Evolutionary conservation across 2,329 filamentous ascomycete species (phyloP).

Genomic region (Apiospora rasikravindrae): DNA sequence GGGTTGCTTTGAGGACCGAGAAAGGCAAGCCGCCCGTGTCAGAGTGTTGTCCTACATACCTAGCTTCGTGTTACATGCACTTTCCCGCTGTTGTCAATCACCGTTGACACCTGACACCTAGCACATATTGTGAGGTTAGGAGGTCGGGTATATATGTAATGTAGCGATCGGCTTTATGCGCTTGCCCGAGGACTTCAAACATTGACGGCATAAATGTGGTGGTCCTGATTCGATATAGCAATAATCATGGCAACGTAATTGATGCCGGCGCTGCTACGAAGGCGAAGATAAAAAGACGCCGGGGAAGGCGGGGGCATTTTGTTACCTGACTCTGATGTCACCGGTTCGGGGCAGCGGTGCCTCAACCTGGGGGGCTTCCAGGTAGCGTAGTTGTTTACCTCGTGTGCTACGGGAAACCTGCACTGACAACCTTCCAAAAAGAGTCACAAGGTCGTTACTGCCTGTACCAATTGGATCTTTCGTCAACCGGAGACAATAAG

Average conservation of each 20-base stretch:
- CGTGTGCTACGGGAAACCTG: background rate
- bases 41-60: too few relatives aligned
- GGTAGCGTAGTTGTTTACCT: background rate
- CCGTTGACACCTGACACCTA: too few relatives aligned
- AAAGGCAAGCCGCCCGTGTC: too few relatives aligned
- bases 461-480: background rate
- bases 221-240: too few relatives aligned
- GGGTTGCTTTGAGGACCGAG: too few relatives aligned
- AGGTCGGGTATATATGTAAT: background rate
- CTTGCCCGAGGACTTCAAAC: background rate
- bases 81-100: too few relatives aligned
- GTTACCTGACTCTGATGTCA: constrained; percentile 13
- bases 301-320: background rate
- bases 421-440: background rate
- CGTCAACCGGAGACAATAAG: too few relatives aligned
- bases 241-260: too few relatives aligned
- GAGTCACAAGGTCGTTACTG: background rate
- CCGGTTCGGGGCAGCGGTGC: background rate
- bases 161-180: background rate
- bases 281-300: background rate
- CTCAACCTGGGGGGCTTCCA: background rate
- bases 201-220: too few relatives aligned
- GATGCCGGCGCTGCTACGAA: background rate
- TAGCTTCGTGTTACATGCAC: too few relatives aligned
- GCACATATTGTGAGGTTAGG: too few relatives aligned